phyloP scores from a whole-genome alignment of 2,329 filamentous ascomycete species.

The Fusarium sp. region DNA sequence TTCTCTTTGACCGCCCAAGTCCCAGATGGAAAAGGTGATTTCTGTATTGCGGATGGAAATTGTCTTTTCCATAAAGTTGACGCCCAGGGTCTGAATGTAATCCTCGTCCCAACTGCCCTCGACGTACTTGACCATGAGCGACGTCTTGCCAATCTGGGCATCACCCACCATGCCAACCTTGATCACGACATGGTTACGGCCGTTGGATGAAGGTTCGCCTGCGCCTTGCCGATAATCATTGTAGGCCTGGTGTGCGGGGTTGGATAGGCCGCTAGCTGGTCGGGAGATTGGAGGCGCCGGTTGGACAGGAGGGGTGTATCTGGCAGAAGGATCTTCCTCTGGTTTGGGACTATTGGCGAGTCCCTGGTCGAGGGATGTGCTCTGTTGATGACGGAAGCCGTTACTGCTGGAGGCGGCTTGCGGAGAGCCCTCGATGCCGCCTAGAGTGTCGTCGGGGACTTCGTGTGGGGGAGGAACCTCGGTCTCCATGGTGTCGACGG shows the following conservation, averaged over 20 bases:
- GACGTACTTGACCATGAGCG: slow-evolving; percentile 99
- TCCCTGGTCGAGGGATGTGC: slow-evolving; percentile 64
- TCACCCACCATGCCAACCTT: slow-evolving; percentile 99
- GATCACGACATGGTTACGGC: slow-evolving; percentile 87
- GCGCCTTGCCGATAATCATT: slow-evolving; percentile 60
- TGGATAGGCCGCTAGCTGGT: slow-evolving; percentile 67
- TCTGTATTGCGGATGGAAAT: slow-evolving; percentile 99
- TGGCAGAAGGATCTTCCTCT: slow-evolving; percentile 57
- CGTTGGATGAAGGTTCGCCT: slow-evolving; percentile 54
- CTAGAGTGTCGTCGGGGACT: slow-evolving; percentile 62
- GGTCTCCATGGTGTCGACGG: slow-evolving; percentile 64
- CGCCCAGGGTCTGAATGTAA: slow-evolving; percentile 97
- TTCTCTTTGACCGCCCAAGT: slow-evolving; percentile 95
- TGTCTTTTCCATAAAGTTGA: slow-evolving; percentile 99
- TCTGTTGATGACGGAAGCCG: slow-evolving; percentile 58
- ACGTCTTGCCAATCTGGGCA: slow-evolving; percentile 99
- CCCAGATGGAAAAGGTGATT: slow-evolving; percentile 99
- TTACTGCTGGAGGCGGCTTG: slow-evolving; percentile 50
- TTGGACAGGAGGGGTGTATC: slow-evolving; percentile 62
- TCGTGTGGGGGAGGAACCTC: slow-evolving; percentile 49
- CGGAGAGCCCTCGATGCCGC: slow-evolving; percentile 61
- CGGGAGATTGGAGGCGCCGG: slow-evolving; percentile 62
- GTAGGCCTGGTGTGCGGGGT: slow-evolving; percentile 53
- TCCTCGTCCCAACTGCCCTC: slow-evolving; percentile 99
- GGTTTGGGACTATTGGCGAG: slow-evolving; percentile 54